Evolutionary conservation across 1,139 yeast genomes (phyloP).

Genomic region (Lodderomyces margitis): DNA sequence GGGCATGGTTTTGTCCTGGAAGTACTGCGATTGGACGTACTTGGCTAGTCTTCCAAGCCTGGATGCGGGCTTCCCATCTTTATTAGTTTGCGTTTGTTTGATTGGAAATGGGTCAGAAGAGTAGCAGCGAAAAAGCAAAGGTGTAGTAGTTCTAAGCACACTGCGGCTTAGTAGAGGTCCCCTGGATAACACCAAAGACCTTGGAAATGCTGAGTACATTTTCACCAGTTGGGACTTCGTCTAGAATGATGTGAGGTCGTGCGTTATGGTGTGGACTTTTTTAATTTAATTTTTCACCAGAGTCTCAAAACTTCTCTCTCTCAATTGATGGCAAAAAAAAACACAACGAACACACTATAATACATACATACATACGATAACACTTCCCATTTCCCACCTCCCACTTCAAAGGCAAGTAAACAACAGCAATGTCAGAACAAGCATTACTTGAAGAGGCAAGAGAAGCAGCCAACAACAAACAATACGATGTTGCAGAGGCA

Average conservation of each 20-base stretch:
- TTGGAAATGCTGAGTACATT: neutral
- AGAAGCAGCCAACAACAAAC: constrained; percentile 46
- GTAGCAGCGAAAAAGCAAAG: constrained; percentile 13
- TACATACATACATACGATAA: too few relatives aligned
- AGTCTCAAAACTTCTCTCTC: too few relatives aligned
- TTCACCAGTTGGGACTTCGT: neutral
- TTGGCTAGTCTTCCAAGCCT: constrained; percentile 41
- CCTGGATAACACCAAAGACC: neutral
- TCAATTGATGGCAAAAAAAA: neutral
- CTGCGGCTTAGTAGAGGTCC: neutral
- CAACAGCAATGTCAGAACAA: constrained; percentile 7
- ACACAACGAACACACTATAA: too few relatives aligned
- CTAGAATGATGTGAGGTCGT: neutral
- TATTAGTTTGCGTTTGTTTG: constrained; percentile 22
- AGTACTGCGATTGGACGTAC: constrained; percentile 36
- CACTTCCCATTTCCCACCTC: too few relatives aligned
- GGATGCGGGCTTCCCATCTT: constrained; percentile 27
- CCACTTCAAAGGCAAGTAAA: too few relatives aligned
- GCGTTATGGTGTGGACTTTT: neutral
- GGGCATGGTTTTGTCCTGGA: constrained; percentile 37
- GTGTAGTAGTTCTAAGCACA: neutral
- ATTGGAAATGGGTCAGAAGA: constrained; percentile 34
- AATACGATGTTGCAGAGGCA: constrained; percentile 56
- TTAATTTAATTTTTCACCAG: too few relatives aligned
- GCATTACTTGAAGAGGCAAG: constrained; percentile 53